A percentile compares a stretch with the other conserved stretches of the same genome.
Evolutionary conservation across 192 early-diverging fungal species (phyloP).

Genomic region (Phycomyces blakesleeanus): DNA sequence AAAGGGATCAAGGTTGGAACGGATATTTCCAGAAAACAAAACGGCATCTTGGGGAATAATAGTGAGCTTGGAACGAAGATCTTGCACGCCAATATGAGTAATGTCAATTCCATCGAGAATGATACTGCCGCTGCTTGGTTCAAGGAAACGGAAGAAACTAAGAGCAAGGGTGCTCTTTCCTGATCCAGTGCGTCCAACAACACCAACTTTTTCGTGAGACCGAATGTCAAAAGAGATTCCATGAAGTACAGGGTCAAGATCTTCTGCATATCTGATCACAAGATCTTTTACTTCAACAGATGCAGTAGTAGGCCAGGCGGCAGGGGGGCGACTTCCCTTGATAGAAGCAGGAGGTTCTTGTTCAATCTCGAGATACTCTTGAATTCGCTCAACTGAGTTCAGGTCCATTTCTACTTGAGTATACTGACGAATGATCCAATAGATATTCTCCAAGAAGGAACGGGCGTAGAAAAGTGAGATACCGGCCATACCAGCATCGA

Average conservation of each 20-base stretch:
- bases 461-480: constrained; percentile 82
- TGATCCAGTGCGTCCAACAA: constrained; percentile 79
- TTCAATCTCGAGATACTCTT: constrained; percentile 79
- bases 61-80: constrained; percentile 61
- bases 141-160: constrained; percentile 80
- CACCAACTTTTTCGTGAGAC: constrained; percentile 76
- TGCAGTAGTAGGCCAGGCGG: constrained; percentile 69
- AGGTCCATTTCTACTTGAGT: constrained; percentile 83
- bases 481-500: constrained; percentile 87
- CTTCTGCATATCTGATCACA: constrained; percentile 76
- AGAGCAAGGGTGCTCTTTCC: constrained; percentile 72
- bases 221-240: constrained; percentile 66
- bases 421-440: constrained; percentile 82
- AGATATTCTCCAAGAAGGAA: constrained; percentile 74
- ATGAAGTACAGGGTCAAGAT: constrained; percentile 71
- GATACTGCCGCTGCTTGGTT: constrained; percentile 65
- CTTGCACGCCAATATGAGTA: constrained; percentile 63
- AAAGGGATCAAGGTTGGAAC: constrained; percentile 84
- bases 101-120: constrained; percentile 78
- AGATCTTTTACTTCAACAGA: constrained; percentile 67
- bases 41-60: constrained; percentile 80
- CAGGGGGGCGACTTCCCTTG: constrained; percentile 18
- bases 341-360: constrained; percentile 61
- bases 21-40: constrained; percentile 61
- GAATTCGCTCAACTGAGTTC: constrained; percentile 86